Evolutionary conservation across 371 early-diverging fungal species (phyloP).

Genomic region (Mucor lusitanicus): DNA sequence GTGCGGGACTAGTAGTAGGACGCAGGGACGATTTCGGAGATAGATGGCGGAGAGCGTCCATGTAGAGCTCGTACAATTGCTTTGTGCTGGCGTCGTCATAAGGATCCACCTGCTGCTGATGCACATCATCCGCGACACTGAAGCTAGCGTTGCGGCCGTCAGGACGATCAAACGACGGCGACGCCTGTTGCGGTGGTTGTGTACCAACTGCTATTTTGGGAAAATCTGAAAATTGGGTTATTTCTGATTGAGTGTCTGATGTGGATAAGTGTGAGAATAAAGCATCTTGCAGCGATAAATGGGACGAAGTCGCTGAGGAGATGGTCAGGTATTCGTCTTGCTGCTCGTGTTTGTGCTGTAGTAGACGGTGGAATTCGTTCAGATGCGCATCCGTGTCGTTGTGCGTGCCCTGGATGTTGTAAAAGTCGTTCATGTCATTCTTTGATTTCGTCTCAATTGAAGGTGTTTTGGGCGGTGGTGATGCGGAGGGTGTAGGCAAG

Average conservation of each 20-base stretch:
- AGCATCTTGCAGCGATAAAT: conserved; percentile 21
- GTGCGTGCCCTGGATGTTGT: background rate
- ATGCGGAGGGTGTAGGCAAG: background rate
- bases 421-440: conserved; percentile 12
- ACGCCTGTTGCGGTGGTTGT: background rate
- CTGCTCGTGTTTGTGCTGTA: background rate
- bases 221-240: conserved; percentile 10
- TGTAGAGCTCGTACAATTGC: conserved; percentile 1
- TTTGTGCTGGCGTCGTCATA: background rate
- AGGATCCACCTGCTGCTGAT: background rate
- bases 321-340: conserved; percentile 18
- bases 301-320: conserved; percentile 15
- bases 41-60: conserved; percentile 2
- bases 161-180: background rate
- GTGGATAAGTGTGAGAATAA: conserved; percentile 23
- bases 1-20: conserved; percentile 3
- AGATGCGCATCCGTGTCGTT: conserved; percentile 4
- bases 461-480: background rate
- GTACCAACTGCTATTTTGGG: conserved; percentile 22
- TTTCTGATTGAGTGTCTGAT: conserved; percentile 19
- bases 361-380: background rate
- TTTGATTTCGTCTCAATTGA: background rate
- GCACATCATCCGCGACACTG: background rate
- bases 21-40: background rate
- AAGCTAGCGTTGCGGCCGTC: background rate